Conservation (phyloP, 345 rosid genomes). For the Eucalyptus regnans region DNA sequence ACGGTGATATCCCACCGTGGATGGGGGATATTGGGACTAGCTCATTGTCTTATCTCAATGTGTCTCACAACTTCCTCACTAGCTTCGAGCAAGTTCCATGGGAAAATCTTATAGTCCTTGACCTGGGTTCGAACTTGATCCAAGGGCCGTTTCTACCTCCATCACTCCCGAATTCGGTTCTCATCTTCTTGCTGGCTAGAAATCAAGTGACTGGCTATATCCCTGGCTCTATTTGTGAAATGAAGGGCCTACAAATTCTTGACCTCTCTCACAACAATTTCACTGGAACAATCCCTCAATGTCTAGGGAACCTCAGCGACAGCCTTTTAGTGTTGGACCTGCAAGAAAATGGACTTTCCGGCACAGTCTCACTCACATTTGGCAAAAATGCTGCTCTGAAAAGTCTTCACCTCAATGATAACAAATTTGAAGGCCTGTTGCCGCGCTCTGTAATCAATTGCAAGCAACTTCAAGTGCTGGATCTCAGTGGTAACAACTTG, state of each 20-base stretch:
- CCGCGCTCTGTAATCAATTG: slow-evolving; percentile 7
- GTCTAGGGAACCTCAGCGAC: not conserved
- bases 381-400: not conserved
- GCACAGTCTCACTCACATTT: slow-evolving; percentile 2
- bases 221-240: not conserved
- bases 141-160: not conserved
- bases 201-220: not conserved
- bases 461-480: not conserved
- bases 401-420: not conserved
- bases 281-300: slow-evolving; percentile 1
- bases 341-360: not conserved
- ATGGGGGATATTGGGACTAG: not conserved
- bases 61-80: not conserved
- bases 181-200: not conserved
- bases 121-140: not conserved
- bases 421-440: slow-evolving; percentile 8
- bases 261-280: not conserved
- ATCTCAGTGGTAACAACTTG: slow-evolving; percentile 2
- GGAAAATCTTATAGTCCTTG: not conserved
- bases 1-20: not conserved
- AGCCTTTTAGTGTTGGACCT: not conserved
- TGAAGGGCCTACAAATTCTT: not conserved
- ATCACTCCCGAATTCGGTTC: not conserved
- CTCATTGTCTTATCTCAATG: not conserved
- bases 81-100: not conserved